Evolutionary conservation across 306 rosid species (phyloP).

Genomic region (Quercus aquifolioides): DNA sequence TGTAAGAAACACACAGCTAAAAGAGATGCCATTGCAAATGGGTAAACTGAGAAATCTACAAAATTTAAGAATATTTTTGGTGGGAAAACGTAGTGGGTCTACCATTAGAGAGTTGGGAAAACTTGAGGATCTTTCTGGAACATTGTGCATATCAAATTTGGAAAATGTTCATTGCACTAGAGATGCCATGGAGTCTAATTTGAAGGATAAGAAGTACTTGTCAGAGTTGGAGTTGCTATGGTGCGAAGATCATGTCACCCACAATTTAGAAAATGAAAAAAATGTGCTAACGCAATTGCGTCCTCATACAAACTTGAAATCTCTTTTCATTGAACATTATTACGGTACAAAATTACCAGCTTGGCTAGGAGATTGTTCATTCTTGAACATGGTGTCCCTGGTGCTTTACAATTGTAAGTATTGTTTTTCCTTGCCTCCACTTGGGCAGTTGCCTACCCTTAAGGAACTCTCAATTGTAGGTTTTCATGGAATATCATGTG

Average conservation of each 20-base stretch:
- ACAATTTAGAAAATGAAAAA: background rate
- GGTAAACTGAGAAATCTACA: slow-evolving; percentile 17
- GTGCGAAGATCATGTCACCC: background rate
- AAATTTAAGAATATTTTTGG: slow-evolving; percentile 9
- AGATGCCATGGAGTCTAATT: background rate
- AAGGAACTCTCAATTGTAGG: too few species aligned
- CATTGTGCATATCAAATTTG: background rate
- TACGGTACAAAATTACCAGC: background rate
- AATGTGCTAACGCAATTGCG: background rate
- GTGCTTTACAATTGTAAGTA: too few species aligned
- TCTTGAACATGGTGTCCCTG: background rate
- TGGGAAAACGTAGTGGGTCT: background rate
- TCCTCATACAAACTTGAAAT: background rate
- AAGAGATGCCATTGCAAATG: slow-evolving; percentile 10
- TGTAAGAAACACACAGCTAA: background rate
- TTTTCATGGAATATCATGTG: too few species aligned
- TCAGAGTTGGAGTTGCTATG: background rate
- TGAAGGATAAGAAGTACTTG: background rate
- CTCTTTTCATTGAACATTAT: background rate
- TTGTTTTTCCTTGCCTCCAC: too few species aligned
- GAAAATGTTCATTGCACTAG: background rate
- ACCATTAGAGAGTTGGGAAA: slow-evolving; percentile 3
- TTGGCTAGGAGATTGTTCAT: background rate
- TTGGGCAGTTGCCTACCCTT: too few species aligned
- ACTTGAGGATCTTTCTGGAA: background rate